Conservation (phyloP, 164 flowering plant species). For the Stephania yunnanensis region DNA sequence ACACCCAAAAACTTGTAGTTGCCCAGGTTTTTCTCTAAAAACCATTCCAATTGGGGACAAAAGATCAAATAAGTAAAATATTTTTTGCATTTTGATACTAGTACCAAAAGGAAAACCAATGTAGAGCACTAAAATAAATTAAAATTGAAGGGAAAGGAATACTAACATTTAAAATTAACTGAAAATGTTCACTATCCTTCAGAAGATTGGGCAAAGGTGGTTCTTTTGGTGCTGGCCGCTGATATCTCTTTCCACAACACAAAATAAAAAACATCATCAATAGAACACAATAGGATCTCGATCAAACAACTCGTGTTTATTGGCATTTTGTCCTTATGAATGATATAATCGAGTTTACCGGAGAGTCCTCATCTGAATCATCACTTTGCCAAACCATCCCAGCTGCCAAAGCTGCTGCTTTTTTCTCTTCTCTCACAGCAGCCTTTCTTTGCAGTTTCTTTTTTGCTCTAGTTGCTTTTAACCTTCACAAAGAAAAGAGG, state of each 20-base stretch:
- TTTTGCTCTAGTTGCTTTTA: conserved; percentile 69
- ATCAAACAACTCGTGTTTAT: background rate
- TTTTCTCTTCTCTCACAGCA: conserved; percentile 46
- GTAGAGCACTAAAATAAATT: background rate
- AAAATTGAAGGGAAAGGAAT: background rate
- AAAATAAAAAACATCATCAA: background rate
- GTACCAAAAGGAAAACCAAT: background rate
- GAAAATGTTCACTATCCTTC: conserved; percentile 56
- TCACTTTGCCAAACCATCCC: conserved; percentile 73
- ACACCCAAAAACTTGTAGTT: background rate
- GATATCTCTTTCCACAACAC: conserved; percentile 9
- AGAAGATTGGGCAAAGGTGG: conserved; percentile 66
- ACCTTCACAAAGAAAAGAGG: conserved; percentile 21
- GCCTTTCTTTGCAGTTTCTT: conserved; percentile 51
- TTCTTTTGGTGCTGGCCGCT: conserved; percentile 37
- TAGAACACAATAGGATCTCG: background rate
- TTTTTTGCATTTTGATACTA: too few relatives aligned
- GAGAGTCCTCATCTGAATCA: conserved; percentile 61
- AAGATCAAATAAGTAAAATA: background rate
- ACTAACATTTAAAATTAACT: conserved; percentile 60
- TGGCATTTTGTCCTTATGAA: background rate
- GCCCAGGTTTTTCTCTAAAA: background rate
- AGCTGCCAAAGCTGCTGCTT: conserved; percentile 66
- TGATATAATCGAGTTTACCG: conserved; percentile 22
- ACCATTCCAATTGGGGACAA: background rate